A percentile compares a stretch with the other conserved stretches of the same genome.
Conservation (phyloP, 1,284 basidiomycete species). For the Trichosporon ovoides region DNA sequence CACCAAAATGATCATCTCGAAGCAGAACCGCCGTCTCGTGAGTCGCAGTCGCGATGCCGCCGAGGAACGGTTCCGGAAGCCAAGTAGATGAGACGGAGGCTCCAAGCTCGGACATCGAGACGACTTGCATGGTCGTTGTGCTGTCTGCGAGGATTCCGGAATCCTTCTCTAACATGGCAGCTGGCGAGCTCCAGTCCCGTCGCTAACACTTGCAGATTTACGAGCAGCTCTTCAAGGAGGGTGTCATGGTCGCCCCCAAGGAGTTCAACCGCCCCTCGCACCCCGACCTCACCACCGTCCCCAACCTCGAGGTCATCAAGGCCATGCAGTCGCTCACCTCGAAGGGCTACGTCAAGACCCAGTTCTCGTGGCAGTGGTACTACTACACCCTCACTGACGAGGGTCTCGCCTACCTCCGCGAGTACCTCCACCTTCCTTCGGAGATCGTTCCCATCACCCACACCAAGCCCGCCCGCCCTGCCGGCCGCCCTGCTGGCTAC, state of each 20-base stretch:
- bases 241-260: constrained; percentile 98
- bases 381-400: constrained; percentile 93
- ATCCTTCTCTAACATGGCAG: not conserved
- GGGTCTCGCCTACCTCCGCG: constrained; percentile 90
- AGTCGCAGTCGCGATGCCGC: constrained; percentile 18
- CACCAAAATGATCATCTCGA: constrained; percentile 44
- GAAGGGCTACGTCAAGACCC: constrained; percentile 93
- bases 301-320: constrained; percentile 99
- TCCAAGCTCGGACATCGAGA: not conserved
- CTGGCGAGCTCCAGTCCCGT: too few species aligned
- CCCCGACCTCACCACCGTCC: constrained; percentile 85
- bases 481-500: constrained; percentile 61
- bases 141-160: not conserved
- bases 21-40: constrained; percentile 46
- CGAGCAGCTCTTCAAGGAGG: constrained; percentile 99
- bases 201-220: constrained; percentile 59
- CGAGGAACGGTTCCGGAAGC: not conserved
- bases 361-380: constrained; percentile 94
- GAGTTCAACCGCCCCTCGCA: constrained; percentile 97
- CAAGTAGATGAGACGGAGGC: too few species aligned
- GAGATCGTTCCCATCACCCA: constrained; percentile 94
- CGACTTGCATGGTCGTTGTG: not conserved
- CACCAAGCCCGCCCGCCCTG: constrained; percentile 79
- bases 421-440: constrained; percentile 84
- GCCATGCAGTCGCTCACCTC: constrained; percentile 97